A percentile compares a stretch with the other conserved stretches of the same genome.
Evolutionary conservation across 2,329 filamentous ascomycete genomes (phyloP).

Genomic region (Parastagonospora nodorum): DNA sequence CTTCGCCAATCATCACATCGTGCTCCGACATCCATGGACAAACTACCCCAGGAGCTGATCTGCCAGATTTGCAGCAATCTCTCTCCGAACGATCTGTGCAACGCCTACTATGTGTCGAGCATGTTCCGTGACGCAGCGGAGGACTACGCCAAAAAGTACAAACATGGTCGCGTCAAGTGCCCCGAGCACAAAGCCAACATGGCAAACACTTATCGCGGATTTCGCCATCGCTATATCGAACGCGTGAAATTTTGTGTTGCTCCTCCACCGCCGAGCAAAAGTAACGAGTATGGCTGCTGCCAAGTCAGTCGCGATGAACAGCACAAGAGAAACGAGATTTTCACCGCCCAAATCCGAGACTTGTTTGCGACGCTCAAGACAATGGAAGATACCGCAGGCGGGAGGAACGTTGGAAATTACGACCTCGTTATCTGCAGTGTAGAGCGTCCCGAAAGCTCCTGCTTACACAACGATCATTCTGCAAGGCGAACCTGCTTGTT

Average conservation of each 20-base stretch:
- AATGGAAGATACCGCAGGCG: not conserved
- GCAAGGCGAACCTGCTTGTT: not conserved
- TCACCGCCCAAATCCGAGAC: not conserved
- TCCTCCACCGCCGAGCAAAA: not conserved
- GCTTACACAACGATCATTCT: not conserved
- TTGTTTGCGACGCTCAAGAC: not conserved
- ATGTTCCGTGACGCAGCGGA: not conserved
- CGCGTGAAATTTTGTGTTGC: not conserved
- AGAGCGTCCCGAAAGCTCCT: not conserved
- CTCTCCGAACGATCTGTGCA: not conserved
- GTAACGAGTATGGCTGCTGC: not conserved
- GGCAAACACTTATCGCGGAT: slow-evolving; percentile 4
- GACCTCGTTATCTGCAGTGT: not conserved
- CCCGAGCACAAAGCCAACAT: no score
- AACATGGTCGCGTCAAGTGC: no score
- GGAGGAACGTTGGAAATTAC: not conserved
- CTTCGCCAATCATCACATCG: not conserved
- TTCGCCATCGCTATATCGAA: slow-evolving; percentile 4
- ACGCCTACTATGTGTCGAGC: not conserved
- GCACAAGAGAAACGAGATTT: not conserved
- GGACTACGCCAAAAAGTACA: not conserved
- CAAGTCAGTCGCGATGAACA: not conserved
- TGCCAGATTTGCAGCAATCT: not conserved
- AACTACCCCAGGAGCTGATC: not conserved
- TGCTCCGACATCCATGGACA: not conserved